A percentile compares a stretch with the other conserved stretches of the same genome.
Evolutionary conservation across 2,329 filamentous ascomycete species (phyloP).

Genomic region (Colletotrichum theobromicola): DNA sequence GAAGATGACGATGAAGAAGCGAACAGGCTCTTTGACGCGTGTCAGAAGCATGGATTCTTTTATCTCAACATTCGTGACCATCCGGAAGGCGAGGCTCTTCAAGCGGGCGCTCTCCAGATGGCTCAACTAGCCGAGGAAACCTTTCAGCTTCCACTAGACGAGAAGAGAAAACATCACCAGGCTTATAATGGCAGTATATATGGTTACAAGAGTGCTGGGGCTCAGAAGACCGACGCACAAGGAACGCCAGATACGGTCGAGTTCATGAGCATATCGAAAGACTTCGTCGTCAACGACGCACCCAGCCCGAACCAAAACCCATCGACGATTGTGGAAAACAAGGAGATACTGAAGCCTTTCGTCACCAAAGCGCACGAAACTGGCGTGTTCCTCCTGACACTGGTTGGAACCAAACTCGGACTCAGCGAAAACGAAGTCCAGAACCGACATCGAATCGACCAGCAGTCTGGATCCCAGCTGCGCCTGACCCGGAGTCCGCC

Average conservation of each 20-base stretch:
- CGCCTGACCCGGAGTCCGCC: not conserved
- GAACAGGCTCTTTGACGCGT: not conserved
- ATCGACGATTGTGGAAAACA: not conserved
- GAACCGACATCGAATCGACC: not conserved
- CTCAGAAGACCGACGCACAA: not conserved
- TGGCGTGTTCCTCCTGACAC: not conserved
- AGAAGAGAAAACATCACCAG: not conserved
- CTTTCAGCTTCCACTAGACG: not conserved
- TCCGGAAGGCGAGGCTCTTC: not conserved
- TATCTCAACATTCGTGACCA: not conserved
- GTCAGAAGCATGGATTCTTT: not conserved
- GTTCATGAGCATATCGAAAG: not conserved
- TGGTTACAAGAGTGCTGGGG: not conserved
- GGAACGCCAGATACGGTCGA: not conserved
- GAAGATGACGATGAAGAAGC: not conserved
- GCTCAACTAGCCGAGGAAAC: not conserved
- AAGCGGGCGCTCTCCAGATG: not conserved
- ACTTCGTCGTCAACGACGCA: not conserved
- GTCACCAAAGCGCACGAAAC: not conserved
- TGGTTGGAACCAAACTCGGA: not conserved
- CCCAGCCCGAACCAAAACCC: not conserved
- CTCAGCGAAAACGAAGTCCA: not conserved
- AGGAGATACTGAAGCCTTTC: not conserved
- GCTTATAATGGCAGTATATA: not conserved
- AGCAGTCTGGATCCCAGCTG: not conserved